Percentiles rank a stretch among this genome's conserved stretches.
phyloP scores from a whole-genome alignment of 495 filamentous ascomycete genomes.

The Bombardia bombarda region DNA sequence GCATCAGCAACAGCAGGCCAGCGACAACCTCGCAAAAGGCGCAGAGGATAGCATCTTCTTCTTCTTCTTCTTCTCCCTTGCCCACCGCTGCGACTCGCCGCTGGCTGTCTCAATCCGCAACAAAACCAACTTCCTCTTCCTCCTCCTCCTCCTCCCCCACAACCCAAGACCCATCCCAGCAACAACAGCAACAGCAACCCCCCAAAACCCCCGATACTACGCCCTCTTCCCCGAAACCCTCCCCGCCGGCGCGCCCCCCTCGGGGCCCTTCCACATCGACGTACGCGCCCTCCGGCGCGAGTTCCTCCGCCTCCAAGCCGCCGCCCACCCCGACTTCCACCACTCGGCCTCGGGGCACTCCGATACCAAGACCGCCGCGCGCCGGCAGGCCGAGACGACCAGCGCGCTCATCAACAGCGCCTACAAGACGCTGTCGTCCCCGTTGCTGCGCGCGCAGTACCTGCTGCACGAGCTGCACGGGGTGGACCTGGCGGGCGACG shows the following conservation, averaged over 20 bases:
- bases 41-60: no score
- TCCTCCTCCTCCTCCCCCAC: slow-evolving; percentile 1
- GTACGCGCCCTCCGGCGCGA: slow-evolving; percentile 61
- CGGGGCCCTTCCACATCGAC: slow-evolving; percentile 68
- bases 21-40: background rate
- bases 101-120: slow-evolving; percentile 3
- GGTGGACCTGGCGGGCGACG: slow-evolving; percentile 71
- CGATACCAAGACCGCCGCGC: background rate
- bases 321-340: slow-evolving; percentile 78
- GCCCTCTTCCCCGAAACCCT: slow-evolving; percentile 80
- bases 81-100: background rate
- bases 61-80: no score
- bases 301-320: slow-evolving; percentile 74
- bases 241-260: slow-evolving; percentile 71
- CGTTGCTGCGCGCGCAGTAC: slow-evolving; percentile 78
- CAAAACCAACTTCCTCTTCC: background rate
- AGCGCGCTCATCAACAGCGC: slow-evolving; percentile 81
- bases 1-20: background rate
- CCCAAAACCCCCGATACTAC: slow-evolving; percentile 50
- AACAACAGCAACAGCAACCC: background rate
- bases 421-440: slow-evolving; percentile 71
- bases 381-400: slow-evolving; percentile 52
- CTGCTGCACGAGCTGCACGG: slow-evolving; percentile 59
- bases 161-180: background rate
- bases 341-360: slow-evolving; percentile 23